Conservation (phyloP, 192 early-diverging fungal species). For the Coemansia sp. region DNA sequence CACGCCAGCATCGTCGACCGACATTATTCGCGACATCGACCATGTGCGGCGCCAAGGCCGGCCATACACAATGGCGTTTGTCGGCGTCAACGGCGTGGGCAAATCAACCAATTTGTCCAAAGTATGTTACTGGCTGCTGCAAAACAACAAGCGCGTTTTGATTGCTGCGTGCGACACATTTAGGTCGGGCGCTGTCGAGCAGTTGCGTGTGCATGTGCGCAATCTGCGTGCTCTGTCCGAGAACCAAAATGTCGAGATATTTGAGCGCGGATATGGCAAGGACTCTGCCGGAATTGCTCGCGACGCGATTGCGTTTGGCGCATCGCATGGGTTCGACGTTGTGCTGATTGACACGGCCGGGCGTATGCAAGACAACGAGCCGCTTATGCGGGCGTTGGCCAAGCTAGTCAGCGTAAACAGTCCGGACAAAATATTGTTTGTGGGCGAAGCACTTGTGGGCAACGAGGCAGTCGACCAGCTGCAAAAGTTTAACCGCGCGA, state of each 20-base stretch:
- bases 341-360: conserved; percentile 96
- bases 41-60: conserved; percentile 65
- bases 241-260: conserved; percentile 76
- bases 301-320: conserved; percentile 84
- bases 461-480: conserved; percentile 97
- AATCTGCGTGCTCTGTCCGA: conserved; percentile 78
- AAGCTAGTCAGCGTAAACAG: conserved; percentile 89
- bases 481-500: conserved; percentile 91
- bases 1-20: conserved; percentile 84
- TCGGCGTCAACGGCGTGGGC: conserved; percentile 95
- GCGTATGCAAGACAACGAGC: conserved; percentile 98
- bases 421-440: conserved; percentile 96
- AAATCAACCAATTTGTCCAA: conserved; percentile 94
- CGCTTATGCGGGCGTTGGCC: conserved; percentile 92
- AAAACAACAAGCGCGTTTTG: conserved; percentile 84
- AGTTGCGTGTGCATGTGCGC: conserved; percentile 84
- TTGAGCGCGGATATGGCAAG: conserved; percentile 95
- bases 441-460: conserved; percentile 95
- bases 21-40: conserved; percentile 87
- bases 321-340: conserved; percentile 75
- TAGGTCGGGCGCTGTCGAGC: conserved; percentile 93
- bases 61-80: conserved; percentile 89
- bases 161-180: conserved; percentile 98
- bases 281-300: conserved; percentile 94
- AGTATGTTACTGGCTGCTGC: conserved; percentile 92